Evolutionary conservation across 805 yeast species (phyloP).

Genomic region (Wickerhamiella vanderwaltii): DNA sequence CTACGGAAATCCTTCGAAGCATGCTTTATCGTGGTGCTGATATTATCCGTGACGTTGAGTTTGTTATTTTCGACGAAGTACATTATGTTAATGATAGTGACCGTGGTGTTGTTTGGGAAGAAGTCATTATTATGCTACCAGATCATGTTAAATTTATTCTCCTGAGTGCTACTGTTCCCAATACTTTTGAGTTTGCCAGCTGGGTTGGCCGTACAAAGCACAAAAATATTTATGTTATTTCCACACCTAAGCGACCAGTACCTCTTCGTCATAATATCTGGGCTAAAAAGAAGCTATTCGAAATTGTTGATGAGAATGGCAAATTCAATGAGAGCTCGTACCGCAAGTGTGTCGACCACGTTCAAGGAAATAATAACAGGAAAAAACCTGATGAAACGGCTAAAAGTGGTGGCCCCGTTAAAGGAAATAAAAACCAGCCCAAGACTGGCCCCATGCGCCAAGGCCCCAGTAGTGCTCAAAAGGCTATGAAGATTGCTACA

Average conservation of each 20-base stretch:
- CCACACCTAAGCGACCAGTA: constrained; percentile 93
- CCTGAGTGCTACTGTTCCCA: constrained; percentile 96
- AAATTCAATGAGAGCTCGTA: constrained; percentile 56
- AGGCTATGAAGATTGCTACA: constrained; percentile 23
- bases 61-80: constrained; percentile 94
- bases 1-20: constrained; percentile 88
- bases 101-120: constrained; percentile 99
- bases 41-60: constrained; percentile 89
- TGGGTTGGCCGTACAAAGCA: constrained; percentile 98
- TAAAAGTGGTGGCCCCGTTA: constrained; percentile 26
- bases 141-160: constrained; percentile 88
- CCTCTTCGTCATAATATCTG: constrained; percentile 80
- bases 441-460: constrained; percentile 27
- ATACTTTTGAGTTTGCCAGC: constrained; percentile 91
- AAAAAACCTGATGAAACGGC: constrained; percentile 17
- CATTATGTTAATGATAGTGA: constrained; percentile 95
- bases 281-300: constrained; percentile 64
- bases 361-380: constrained; percentile 17
- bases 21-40: constrained; percentile 97
- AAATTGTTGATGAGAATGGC: constrained; percentile 63
- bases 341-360: constrained; percentile 12
- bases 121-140: constrained; percentile 93
- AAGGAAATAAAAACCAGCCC: constrained; percentile 15
- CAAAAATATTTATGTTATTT: constrained; percentile 89
- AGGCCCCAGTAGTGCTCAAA: constrained; percentile 19